Base-by-base conservation (phyloP, 2,329 filamentous ascomycete genomes). In the Microcyclospora tardicrescens region DNA sequence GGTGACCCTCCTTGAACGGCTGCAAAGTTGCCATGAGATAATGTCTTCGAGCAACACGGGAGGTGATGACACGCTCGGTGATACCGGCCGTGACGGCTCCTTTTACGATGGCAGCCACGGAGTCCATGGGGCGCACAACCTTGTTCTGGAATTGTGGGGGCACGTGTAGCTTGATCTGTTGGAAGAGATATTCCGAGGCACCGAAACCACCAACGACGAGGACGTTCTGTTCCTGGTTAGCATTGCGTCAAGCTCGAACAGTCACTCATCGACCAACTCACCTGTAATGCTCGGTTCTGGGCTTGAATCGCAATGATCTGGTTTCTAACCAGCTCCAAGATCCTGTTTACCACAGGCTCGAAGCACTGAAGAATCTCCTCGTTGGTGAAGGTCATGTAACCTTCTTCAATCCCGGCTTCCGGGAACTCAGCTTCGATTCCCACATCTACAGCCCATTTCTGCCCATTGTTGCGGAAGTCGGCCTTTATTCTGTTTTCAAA, bases 401-500 rank as follows among this genome's bases (percentile, higher is more conserved):
- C 89, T 64, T 98, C 91, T 66, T 96, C 91, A 51, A 98, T 96
- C 51, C 86, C 87, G 27, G 91, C 91, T 59, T 96, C 91, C 30
- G 89, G 89, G 67, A 93, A 96, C 58, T 96, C 91, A 33, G 89
- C 86, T 69, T 98, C 91, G 55, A 98, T 96, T 57, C 91, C 91
- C 36, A 98, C 91, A 59, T 98, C 91, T 14, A 96, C 55, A 33
- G 91, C 91, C 91, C 91, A 96, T 63, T 96, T 96, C 64, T 96
- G 89, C 36, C 89, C 87, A 62, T 95, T 96, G 69, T 96, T 96
- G 48, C 91, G 79, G 79, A 98, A 98, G 63, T 96, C 91, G 36
- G 91, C 91, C 72, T 98, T 98, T 74, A 98, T 95, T 61, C 91
- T 74, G 74, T 96, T 96, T 69, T 98, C 91, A 56, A 98, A 98